Evolutionary conservation across 2,329 filamentous ascomycete species (phyloP).

Genomic region (Dactylellina cionopaga): DNA sequence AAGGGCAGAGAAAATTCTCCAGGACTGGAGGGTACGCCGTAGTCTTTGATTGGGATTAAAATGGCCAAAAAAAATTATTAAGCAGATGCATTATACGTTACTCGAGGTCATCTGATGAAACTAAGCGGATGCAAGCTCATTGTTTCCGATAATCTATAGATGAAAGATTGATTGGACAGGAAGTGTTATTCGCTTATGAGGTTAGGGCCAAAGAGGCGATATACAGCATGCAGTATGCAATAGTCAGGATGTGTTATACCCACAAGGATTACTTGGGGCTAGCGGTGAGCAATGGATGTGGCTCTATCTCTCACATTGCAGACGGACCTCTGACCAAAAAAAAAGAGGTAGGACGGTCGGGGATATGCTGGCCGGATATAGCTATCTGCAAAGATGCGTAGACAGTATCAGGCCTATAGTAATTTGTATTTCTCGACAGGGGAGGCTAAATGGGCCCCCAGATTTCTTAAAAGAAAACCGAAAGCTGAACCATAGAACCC

Average conservation of each 20-base stretch:
- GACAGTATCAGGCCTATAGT: neutral
- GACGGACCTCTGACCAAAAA: too few relatives aligned
- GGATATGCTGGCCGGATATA: neutral
- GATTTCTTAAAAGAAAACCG: neutral
- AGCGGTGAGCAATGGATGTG: constrained; percentile 1
- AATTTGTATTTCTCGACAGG: neutral
- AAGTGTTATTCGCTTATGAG: constrained; percentile 38
- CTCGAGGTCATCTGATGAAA: constrained; percentile 43
- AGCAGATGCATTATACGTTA: constrained; percentile 21
- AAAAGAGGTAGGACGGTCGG: neutral
- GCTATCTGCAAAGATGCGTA: neutral
- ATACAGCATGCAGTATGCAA: constrained; percentile 34
- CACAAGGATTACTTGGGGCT: constrained; percentile 10
- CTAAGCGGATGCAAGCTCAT: constrained; percentile 46
- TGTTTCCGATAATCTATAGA: constrained; percentile 44
- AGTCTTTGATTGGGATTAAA: neutral
- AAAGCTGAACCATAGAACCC: neutral
- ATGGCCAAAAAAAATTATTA: neutral
- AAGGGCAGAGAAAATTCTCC: neutral
- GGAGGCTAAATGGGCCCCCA: neutral
- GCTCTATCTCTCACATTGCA: constrained; percentile 1
- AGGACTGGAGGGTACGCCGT: neutral
- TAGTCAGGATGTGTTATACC: constrained; percentile 19
- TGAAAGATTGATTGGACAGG: constrained; percentile 40
- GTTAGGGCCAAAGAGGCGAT: constrained; percentile 41